A percentile compares a stretch with the other conserved stretches of the same genome.
phyloP scores from a whole-genome alignment of 768 basidiomycete species.

The Rhizopogon vulgaris region DNA sequence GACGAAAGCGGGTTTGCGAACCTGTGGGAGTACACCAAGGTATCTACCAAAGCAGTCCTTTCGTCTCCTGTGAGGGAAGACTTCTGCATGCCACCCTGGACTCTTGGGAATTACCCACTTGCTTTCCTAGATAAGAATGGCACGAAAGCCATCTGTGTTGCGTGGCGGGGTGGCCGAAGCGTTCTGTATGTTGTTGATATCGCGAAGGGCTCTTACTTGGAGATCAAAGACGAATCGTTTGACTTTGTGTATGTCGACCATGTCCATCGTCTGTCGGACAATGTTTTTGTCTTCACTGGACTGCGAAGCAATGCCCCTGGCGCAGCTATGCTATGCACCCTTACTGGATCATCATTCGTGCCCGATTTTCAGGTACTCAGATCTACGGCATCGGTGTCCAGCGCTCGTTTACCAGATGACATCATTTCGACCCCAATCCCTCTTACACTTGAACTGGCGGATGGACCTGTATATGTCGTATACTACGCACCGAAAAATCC shows the following conservation, averaged over 20 bases:
- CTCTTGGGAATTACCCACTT: conserved; percentile 13
- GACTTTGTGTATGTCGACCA: neutral
- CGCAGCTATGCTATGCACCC: conserved; percentile 1
- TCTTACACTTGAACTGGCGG: conserved; percentile 2
- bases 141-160: conserved; percentile 23
- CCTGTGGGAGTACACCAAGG: conserved; percentile 18
- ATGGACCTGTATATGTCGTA: conserved; percentile 44
- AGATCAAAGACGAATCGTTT: neutral
- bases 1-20: conserved; percentile 59
- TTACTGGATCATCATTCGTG: conserved; percentile 1
- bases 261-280: neutral
- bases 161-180: conserved; percentile 22
- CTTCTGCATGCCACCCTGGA: conserved; percentile 16
- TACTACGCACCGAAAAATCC: conserved; percentile 62
- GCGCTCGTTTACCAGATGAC: conserved; percentile 4
- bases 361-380: conserved; percentile 5
- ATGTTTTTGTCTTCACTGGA: neutral
- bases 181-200: conserved; percentile 28
- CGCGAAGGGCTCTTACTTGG: neutral
- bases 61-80: conserved; percentile 27
- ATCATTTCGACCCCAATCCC: conserved; percentile 16
- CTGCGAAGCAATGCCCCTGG: conserved; percentile 1
- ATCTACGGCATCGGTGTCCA: conserved; percentile 1
- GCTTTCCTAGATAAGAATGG: conserved; percentile 17
- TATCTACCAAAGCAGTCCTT: conserved; percentile 18